phyloP scores from a whole-genome alignment of 192 early-diverging fungal species.

The Gamsiella multidivaricata region DNA sequence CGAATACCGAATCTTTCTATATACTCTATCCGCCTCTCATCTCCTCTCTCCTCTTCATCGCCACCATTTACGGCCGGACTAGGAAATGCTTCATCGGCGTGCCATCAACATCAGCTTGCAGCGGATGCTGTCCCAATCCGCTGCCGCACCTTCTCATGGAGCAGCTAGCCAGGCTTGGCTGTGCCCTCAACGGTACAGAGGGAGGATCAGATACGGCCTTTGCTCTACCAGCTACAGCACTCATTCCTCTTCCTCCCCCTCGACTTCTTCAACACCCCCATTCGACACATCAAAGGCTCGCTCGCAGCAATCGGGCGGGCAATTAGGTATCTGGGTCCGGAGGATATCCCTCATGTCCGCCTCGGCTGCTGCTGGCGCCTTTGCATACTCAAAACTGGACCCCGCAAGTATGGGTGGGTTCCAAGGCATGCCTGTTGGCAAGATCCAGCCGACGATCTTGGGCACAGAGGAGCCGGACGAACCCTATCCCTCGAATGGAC shows the following conservation, averaged over 20 bases:
- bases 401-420: constrained; percentile 27
- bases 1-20: too few species aligned
- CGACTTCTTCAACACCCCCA: background rate
- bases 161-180: background rate
- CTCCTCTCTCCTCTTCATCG: background rate
- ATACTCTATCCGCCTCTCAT: background rate
- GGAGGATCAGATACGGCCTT: constrained; percentile 1
- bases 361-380: constrained; percentile 39
- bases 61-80: background rate
- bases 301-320: background rate
- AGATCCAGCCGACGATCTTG: constrained; percentile 38
- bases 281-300: background rate
- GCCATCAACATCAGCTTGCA: background rate
- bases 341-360: constrained; percentile 35
- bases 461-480: constrained; percentile 32
- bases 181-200: background rate
- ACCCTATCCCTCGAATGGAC: background rate
- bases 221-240: constrained; percentile 3
- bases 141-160: background rate
- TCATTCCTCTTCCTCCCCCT: background rate
- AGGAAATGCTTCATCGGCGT: background rate
- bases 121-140: background rate
- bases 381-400: constrained; percentile 40
- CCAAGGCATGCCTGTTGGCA: constrained; percentile 26
- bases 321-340: constrained; percentile 16